phyloP scores from a whole-genome alignment of 1,284 basidiomycete species.

The Cerrena zonata region DNA sequence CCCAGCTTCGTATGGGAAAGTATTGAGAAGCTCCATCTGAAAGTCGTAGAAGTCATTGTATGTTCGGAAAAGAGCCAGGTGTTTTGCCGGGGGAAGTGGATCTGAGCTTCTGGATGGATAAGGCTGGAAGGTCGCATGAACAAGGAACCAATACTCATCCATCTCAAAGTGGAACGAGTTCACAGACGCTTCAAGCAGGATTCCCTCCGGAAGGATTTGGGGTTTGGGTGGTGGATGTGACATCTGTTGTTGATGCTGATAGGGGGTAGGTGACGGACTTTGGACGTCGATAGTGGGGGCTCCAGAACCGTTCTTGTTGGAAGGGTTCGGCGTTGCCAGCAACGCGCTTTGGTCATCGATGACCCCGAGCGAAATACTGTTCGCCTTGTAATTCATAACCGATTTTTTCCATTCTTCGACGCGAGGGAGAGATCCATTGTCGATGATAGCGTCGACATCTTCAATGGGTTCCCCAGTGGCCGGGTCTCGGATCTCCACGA shows the following conservation, averaged over 20 bases:
- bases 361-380: slow-evolving; percentile 88
- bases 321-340: neutral
- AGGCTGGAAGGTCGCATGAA: slow-evolving; percentile 84
- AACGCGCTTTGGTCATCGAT: slow-evolving; percentile 53
- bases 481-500: slow-evolving; percentile 94
- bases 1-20: slow-evolving; percentile 87
- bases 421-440: slow-evolving; percentile 80
- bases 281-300: slow-evolving; percentile 21
- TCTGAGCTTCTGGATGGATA: slow-evolving; percentile 53
- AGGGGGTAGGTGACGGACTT: slow-evolving; percentile 24
- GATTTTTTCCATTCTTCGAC: slow-evolving; percentile 98
- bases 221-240: slow-evolving; percentile 15
- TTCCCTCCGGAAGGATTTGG: slow-evolving; percentile 63
- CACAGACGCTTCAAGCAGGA: slow-evolving; percentile 84
- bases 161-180: slow-evolving; percentile 95
- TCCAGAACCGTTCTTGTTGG: slow-evolving; percentile 10
- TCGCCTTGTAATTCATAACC: slow-evolving; percentile 92
- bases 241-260: slow-evolving; percentile 20
- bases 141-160: slow-evolving; percentile 95
- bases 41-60: slow-evolving; percentile 99
- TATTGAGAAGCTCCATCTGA: slow-evolving; percentile 82
- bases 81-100: slow-evolving; percentile 61
- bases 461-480: slow-evolving; percentile 71
- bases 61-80: slow-evolving; percentile 86
- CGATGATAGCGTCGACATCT: slow-evolving; percentile 76